Evolutionary conservation across 805 yeast genomes (phyloP), one percentile per base, ranked within the genome.

Genomic region (Metschnikowia corniflorae): DNA sequence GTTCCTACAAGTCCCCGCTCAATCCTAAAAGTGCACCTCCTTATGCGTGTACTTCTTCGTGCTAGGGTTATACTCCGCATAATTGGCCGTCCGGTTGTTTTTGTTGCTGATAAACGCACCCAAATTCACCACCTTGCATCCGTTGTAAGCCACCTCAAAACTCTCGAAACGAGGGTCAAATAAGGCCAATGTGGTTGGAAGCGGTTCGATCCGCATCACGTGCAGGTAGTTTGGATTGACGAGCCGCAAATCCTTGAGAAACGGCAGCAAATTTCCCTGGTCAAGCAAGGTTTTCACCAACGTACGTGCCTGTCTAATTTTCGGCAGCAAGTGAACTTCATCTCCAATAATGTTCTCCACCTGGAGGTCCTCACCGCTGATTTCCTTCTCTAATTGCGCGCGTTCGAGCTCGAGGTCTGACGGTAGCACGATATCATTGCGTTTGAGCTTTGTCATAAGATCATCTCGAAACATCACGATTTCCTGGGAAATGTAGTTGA

Each of bases 211-310:
- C 16, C 82, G 70, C 43, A 91, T 64, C 5, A 77, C 63, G 46
- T 80, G 79, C 54, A 86, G 95, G 50, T 75, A 74, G 40, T 79
- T 80, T 67, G 94, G 76, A 15, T 76, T 64, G 1, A 86, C 68
- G 0, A 94, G 84, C 42, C 86, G 73, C 18, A 76, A 61, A 16
- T 68, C 60, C 14, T 67, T 59, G 2, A 78, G 63, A 53, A 89
- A 87, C 9, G 98, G 98, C 21, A 93, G 83, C 30, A 93, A 57
- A 53, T 78, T 83, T 1, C 93, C 93, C 60, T 93, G 99, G 53
- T 86, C 95, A 9, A 93, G 59, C 0, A 93, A 43, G 0, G 97
- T 88, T 45, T 84, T 81, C 13, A 83, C 86, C 2, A 88, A 60
- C 51, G 82, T 81, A 44, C 86, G 70, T 0, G 87, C 77, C 55